Base-by-base conservation (phyloP, 2,329 filamentous ascomycete species). In the Sarocladium strictum region DNA sequence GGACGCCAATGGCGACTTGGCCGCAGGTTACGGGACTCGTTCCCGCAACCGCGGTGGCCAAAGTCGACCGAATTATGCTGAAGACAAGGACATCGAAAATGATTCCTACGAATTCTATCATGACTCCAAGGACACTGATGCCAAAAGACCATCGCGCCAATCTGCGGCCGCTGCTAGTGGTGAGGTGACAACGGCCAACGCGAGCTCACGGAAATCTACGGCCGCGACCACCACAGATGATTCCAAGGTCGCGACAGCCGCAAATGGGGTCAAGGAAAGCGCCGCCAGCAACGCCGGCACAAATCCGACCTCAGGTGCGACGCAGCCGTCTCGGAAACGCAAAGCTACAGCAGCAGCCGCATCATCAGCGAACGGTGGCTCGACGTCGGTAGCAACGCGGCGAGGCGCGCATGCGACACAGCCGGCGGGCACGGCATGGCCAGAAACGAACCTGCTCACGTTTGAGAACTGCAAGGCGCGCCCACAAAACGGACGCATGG, bases 11-110 rank as follows among this genome's bases (percentile, higher is more conserved):
- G 67, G 73, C 61, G 78, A 80, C 60, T 74, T 67, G 56, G 76
- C 86, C 52, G 85, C 84, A 62, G 85, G 84, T 49, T 97, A 99
- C 72, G 93, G 93, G 65, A 99, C 94, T 68, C 87, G 92, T 64
- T 97, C 92, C 63, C 88, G 94, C 69, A 96, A 96, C 72, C 87
- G 92, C 65, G 86, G 83, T 56, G 87, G 88, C 64, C 84, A 81
- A 61, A 80, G 87, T 62, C 88, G 94, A 62, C 85, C 87, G 61
- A 99, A 99, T 72, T 99, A 99, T 71, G 93, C 94, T 52, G 94
- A 99, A 73, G 89, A 93, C 71, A 89, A 83, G 72, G 93, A 97
- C 70, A 78, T 92, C 62, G 93, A 97, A 64, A 84, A 89, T 71
- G 94, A 97, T 57, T 72, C 79, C 67, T 90, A 91, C 68, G 93